These are phyloP conservation scores for Trichoderma sp. DNA, from an alignment of 2,329 filamentous ascomycete genomes.

Conservation along the genomic window DNA sequence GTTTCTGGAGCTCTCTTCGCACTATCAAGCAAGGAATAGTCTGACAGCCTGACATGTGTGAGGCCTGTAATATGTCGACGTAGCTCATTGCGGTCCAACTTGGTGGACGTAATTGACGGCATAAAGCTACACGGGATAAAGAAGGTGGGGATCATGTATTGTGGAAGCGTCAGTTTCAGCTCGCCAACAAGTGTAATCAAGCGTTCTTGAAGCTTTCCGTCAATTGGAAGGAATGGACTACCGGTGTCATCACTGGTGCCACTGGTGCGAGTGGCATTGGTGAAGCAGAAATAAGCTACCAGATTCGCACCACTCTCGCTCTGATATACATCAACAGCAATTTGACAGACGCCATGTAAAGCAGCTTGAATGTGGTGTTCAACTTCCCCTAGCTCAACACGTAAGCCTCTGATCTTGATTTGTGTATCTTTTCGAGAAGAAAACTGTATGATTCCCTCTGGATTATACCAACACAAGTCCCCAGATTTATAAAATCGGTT, in stretches of 20 bases:
- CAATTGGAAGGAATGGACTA: constrained; percentile 22
- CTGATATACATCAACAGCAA: constrained; percentile 18
- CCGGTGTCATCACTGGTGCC: not conserved
- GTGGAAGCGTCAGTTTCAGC: not conserved
- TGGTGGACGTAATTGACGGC: constrained; percentile 14
- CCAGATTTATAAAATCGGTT: constrained; percentile 9
- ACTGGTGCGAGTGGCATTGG: not conserved
- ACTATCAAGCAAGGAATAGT: not conserved
- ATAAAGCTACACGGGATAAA: constrained; percentile 17
- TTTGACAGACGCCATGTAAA: not conserved
- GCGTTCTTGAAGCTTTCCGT: constrained; percentile 21
- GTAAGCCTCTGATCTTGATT: constrained; percentile 19
- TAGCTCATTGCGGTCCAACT: constrained; percentile 9
- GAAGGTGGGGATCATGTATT: constrained; percentile 15
- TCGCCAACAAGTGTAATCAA: constrained; percentile 1
- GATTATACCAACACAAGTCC: constrained; percentile 15
- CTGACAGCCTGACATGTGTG: not conserved
- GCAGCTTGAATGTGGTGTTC: constrained; percentile 13
- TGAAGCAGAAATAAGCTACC: constrained; percentile 18
- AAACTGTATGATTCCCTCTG: constrained; percentile 4
- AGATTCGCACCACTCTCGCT: not conserved
- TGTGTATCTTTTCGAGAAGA: constrained; percentile 8
- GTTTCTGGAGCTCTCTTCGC: constrained; percentile 19
- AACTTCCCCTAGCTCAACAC: constrained; percentile 20
- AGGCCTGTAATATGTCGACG: not conserved